Evolutionary conservation across 257 asterid genomes (phyloP), one percentile per base, ranked within the genome.

Genomic region (Salvia hispanica): DNA sequence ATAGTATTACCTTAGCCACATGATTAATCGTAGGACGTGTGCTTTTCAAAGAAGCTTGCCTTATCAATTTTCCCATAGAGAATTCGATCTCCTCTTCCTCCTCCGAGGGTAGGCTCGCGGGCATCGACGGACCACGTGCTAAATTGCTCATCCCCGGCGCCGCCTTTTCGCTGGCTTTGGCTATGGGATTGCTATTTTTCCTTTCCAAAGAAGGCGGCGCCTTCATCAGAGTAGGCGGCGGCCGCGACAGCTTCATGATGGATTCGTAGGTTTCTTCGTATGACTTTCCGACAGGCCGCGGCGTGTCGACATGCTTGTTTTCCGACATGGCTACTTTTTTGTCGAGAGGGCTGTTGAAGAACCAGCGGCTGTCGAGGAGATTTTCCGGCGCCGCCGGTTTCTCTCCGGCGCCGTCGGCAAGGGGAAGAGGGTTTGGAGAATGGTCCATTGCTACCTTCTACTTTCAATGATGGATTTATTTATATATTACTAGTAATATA

Each of bases 361-460:
- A 88, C 92, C 92, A 89, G 44, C 72, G 58, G 10, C 81, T 74
- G 8, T 84, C 87, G 3, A 86, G 73, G n/a, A 89, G 82, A 3
- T 78, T 56, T 45, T 76, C 86, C 1, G 86, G 83, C 76, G 66
- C 82, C 4, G 71, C 60, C 8, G 42, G 2, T 25, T 54, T 56
- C 33, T 54, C 69, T 2, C 42, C 40, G 11, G 8, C 45, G 13
- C 42, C 39, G 55, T 50, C 72, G 74, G 64, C 47, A 15, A 4
- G 5, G 53, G 62, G 42, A n/a, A 4, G 28, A 59, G 58, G 39
- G 15, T 47, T 40, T 57, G 53, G 40, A 71, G 65, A 74, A 39
- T 68, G 69, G 72, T 81, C 68, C 64, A 63, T 18, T 14, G 7
- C 8, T 37, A 36, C 13, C 3, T 33, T 33, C 45, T 0, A 18